Base-by-base conservation (phyloP, 805 yeast genomes). In the Saccharomycopsis fermentans region DNA sequence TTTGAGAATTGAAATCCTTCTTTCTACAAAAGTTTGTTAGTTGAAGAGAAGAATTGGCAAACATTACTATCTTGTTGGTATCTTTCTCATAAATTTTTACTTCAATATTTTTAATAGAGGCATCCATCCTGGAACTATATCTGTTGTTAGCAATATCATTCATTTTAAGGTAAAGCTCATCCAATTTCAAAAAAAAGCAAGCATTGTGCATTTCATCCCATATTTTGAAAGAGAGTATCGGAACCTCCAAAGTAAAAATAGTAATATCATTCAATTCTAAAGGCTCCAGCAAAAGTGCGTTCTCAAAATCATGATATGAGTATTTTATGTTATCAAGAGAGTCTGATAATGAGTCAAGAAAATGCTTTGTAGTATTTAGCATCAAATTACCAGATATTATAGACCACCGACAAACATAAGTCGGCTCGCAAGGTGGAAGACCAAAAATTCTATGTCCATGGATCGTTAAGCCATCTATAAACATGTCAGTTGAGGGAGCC, bases 381-480 rank as follows among this genome's bases (percentile, higher is more conserved):
- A 64, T 58, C 4, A 56, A 71, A 4, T 73, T 74, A 9, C 91
- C 96, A 1, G 86, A 67, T 29, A 79, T 81, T 64, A 94, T 81
- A 60, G 86, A 91, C 99, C 99, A 94, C 60, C 87, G 84, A 66
- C 97, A 90, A 63, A 81, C 82, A 67, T 88, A 94, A 0, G 97
- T 89, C 0, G 92, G 90, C 67, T 89, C 96, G 6, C 77, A 74
- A 0, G 97, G 97, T 0, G 96, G 96, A 1, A 90, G 68, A 0
- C 99, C 99, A 73, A 90, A 90, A 84, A 91, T 83, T 66, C 98
- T 77, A 69, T 92, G 96, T 0, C 96, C 95, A 69, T 88, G 95
- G 26, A 89, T 75, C 1, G 77, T 66, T 12, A 86, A 67, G 0
- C 85, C 83, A 65, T 85, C 86, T 54, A 87, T 75, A 3, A 68